Evolutionary conservation across 768 basidiomycete species (phyloP).

Genomic region (Lactarius pseudohatsudake): DNA sequence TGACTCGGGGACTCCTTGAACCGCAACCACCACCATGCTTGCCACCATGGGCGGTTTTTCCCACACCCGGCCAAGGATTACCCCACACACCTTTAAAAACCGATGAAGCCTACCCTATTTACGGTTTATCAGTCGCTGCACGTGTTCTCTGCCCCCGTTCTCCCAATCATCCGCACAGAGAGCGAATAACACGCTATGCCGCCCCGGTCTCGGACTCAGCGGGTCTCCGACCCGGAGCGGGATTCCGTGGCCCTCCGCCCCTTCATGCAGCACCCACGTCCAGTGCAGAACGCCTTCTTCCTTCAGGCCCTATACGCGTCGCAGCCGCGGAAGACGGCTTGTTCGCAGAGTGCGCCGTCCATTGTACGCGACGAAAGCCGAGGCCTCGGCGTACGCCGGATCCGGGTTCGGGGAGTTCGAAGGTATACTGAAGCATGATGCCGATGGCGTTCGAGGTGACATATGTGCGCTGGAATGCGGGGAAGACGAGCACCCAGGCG

Average conservation of each 20-base stretch:
- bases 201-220: constrained; percentile 36
- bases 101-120: background rate
- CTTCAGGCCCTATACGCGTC: constrained; percentile 47
- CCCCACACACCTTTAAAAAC: no score
- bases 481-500: constrained; percentile 17
- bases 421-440: constrained; percentile 43
- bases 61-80: no score
- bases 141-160: constrained; percentile 39
- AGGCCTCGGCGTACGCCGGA: constrained; percentile 35
- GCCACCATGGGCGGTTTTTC: no score
- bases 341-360: constrained; percentile 43
- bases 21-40: no score
- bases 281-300: constrained; percentile 45
- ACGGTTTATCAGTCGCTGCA: constrained; percentile 36
- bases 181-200: constrained; percentile 51
- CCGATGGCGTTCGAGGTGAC: constrained; percentile 34
- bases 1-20: no score
- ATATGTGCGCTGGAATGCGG: constrained; percentile 19
- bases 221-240: constrained; percentile 33
- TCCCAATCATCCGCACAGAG: constrained; percentile 68
- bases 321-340: constrained; percentile 40
- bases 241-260: constrained; percentile 14
- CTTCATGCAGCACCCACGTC: constrained; percentile 36
- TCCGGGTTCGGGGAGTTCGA: constrained; percentile 31
- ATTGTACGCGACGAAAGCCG: constrained; percentile 50